These are phyloP conservation scores for Claviceps purpurea DNA, from an alignment of 2,329 filamentous ascomycete genomes.

Conservation along the genomic window DNA sequence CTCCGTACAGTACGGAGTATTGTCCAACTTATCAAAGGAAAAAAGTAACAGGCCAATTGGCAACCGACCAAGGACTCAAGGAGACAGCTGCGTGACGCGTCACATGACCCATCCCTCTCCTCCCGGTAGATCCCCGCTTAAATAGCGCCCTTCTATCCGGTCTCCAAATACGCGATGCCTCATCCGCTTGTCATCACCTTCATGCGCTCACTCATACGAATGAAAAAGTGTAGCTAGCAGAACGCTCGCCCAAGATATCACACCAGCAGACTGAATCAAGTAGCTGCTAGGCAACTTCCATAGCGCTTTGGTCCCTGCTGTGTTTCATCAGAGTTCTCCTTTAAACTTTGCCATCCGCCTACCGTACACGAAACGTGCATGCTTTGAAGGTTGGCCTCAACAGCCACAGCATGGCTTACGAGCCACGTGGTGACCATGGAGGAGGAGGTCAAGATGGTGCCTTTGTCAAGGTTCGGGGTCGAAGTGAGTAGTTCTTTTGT, in stretches of 20 bases:
- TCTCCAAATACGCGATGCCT: neutral
- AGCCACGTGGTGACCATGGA: slow-evolving; percentile 37
- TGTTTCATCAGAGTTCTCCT: neutral
- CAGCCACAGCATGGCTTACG: slow-evolving; percentile 33
- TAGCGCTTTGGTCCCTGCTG: neutral
- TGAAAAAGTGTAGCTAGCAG: neutral
- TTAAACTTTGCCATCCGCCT: neutral
- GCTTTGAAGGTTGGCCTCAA: neutral
- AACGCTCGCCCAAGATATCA: neutral
- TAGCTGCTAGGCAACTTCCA: neutral
- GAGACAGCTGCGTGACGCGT: slow-evolving; percentile 2
- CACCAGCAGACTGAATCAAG: neutral
- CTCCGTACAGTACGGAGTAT: no score
- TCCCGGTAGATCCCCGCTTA: slow-evolving; percentile 7
- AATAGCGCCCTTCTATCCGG: neutral
- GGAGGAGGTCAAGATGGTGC: slow-evolving; percentile 29
- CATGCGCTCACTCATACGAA: neutral
- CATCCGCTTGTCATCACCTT: neutral
- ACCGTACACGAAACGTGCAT: slow-evolving; percentile 2
- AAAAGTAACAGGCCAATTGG: no score
- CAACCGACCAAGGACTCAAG: no score
- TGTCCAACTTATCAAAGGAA: no score
- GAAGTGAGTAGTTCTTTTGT: slow-evolving; percentile 28
- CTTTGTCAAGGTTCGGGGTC: slow-evolving; percentile 35
- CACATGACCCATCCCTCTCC: slow-evolving; percentile 3